phyloP scores from a whole-genome alignment of 1,139 yeast species.

The Yamadazyma trypodendri region DNA sequence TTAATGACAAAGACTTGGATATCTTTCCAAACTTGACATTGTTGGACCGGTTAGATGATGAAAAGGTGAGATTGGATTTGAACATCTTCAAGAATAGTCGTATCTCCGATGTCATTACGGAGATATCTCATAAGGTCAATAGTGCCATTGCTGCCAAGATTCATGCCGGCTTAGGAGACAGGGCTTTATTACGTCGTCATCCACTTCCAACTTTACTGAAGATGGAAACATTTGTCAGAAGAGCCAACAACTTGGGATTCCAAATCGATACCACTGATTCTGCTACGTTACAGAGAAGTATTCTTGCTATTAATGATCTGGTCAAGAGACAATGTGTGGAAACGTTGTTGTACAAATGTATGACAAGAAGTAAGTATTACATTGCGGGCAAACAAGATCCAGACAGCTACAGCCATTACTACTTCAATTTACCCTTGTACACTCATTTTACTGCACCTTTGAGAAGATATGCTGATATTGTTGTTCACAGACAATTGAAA shows the following conservation, averaged over 20 bases:
- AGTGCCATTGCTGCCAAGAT: slow-evolving; percentile 81
- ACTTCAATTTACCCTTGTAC: slow-evolving; percentile 78
- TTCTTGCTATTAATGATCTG: slow-evolving; percentile 62
- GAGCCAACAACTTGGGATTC: slow-evolving; percentile 63
- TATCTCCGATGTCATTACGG: slow-evolving; percentile 64
- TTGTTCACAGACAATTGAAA: slow-evolving; percentile 90
- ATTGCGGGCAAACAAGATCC: slow-evolving; percentile 88
- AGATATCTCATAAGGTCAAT: slow-evolving; percentile 79
- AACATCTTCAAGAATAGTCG: slow-evolving; percentile 68
- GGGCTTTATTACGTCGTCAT: slow-evolving; percentile 84
- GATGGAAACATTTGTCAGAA: slow-evolving; percentile 75
- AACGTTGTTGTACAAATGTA: slow-evolving; percentile 74
- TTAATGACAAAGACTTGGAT: slow-evolving; percentile 49
- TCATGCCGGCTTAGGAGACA: slow-evolving; percentile 74
- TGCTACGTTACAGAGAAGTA: slow-evolving; percentile 69
- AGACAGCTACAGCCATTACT: slow-evolving; percentile 75
- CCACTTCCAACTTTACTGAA: slow-evolving; percentile 80
- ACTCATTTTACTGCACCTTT: slow-evolving; percentile 94
- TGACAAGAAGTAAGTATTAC: slow-evolving; percentile 82
- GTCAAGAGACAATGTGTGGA: slow-evolving; percentile 74
- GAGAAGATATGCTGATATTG: slow-evolving; percentile 86
- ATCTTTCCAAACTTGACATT: slow-evolving; percentile 62
- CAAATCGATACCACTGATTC: slow-evolving; percentile 74
- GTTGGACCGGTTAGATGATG: slow-evolving; percentile 83
- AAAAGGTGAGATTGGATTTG: slow-evolving; percentile 65